These are phyloP conservation scores for Anisodus acutangulus DNA, from an alignment of 257 asterid species.

Conservation along the genomic window DNA sequence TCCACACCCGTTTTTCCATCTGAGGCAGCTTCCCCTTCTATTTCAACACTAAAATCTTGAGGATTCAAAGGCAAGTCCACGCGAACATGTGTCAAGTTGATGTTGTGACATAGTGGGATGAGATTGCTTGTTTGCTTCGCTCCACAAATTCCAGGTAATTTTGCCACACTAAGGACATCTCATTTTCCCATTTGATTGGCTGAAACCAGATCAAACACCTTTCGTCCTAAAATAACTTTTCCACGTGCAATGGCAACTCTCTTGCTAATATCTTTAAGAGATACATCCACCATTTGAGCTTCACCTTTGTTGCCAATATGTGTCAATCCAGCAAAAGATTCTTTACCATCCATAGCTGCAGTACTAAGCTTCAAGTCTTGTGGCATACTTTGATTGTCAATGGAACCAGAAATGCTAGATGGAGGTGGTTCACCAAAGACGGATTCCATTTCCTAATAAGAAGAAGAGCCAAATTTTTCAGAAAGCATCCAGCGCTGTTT, in stretches of 20 bases:
- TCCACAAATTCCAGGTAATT: slow-evolving; percentile 74
- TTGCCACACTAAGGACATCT: slow-evolving; percentile 83
- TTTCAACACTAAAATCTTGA: slow-evolving; percentile 57
- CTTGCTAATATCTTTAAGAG: slow-evolving; percentile 62
- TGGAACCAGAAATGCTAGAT: slow-evolving; percentile 52
- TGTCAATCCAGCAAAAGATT: slow-evolving; percentile 47
- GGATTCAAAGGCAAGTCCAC: slow-evolving; percentile 60
- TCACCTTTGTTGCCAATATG: slow-evolving; percentile 70
- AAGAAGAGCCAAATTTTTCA: neutral
- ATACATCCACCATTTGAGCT: slow-evolving; percentile 83
- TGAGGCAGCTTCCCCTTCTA: slow-evolving; percentile 42
- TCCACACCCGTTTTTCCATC: slow-evolving; percentile 73
- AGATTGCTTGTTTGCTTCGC: slow-evolving; percentile 83
- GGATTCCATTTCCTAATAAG: slow-evolving; percentile 76
- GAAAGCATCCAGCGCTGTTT: neutral
- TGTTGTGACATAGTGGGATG: slow-evolving; percentile 83
- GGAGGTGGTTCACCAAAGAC: slow-evolving; percentile 83
- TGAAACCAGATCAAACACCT: slow-evolving; percentile 74
- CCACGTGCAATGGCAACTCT: slow-evolving; percentile 79
- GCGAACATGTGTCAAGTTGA: slow-evolving; percentile 60
- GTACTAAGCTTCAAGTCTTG: slow-evolving; percentile 42
- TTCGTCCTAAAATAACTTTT: slow-evolving; percentile 68
- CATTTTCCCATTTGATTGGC: slow-evolving; percentile 78
- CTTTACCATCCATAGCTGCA: slow-evolving; percentile 27
- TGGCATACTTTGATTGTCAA: slow-evolving; percentile 40